These are phyloP conservation scores for Penicillium goetzii DNA, from an alignment of 495 filamentous ascomycete genomes.

Conservation along the genomic window DNA sequence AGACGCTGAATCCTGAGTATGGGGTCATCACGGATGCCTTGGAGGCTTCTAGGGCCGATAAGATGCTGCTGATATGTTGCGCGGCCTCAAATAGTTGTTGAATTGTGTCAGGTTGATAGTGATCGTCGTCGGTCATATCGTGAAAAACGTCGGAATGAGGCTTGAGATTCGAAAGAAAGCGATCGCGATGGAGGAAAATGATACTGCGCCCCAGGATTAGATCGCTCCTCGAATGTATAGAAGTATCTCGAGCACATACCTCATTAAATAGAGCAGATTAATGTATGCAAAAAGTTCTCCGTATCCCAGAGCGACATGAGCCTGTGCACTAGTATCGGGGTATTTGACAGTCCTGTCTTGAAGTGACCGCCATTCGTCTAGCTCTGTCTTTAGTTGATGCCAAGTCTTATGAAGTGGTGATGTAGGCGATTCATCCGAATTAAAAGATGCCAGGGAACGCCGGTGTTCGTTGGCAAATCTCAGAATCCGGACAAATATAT, in stretches of 20 bases:
- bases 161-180: slow-evolving; percentile 42
- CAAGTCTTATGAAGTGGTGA: slow-evolving; percentile 35
- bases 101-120: slow-evolving; percentile 34
- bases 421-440: slow-evolving; percentile 15
- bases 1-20: slow-evolving; percentile 51
- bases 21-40: slow-evolving; percentile 46
- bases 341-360: slow-evolving; percentile 47
- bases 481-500: slow-evolving; percentile 50
- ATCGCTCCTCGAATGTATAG: not conserved
- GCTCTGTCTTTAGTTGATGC: slow-evolving; percentile 40
- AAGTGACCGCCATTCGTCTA: slow-evolving; percentile 48
- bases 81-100: slow-evolving; percentile 44
- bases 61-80: slow-evolving; percentile 41
- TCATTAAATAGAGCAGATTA: slow-evolving; percentile 51
- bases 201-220: slow-evolving; percentile 27
- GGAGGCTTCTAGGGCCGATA: slow-evolving; percentile 43
- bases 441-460: slow-evolving; percentile 32
- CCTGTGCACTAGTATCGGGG: slow-evolving; percentile 44
- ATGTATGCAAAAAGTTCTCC: slow-evolving; percentile 52
- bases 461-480: slow-evolving; percentile 50
- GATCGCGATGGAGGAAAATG: slow-evolving; percentile 48
- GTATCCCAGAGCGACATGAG: slow-evolving; percentile 48
- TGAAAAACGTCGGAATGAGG: slow-evolving; percentile 32
- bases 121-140: slow-evolving; percentile 25
- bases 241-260: slow-evolving; percentile 26